Evolutionary conservation across 495 filamentous ascomycete species (phyloP).

Genomic region (Penicillium fimorum): DNA sequence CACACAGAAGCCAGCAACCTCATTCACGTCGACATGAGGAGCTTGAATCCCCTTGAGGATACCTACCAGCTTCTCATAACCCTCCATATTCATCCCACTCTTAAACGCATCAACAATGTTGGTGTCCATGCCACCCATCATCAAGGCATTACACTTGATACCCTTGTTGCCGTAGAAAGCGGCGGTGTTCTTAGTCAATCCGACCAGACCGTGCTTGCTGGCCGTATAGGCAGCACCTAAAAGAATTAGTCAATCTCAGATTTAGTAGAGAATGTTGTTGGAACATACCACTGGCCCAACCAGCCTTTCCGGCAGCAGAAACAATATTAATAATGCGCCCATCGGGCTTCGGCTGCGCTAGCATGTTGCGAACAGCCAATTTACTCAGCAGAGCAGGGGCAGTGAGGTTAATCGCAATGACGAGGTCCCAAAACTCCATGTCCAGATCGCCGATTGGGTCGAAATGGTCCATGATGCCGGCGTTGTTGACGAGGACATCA

Average conservation of each 20-base stretch:
- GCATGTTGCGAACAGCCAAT: slow-evolving; percentile 50
- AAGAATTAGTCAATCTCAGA: slow-evolving; percentile 19
- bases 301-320: slow-evolving; percentile 36
- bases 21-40: slow-evolving; percentile 38
- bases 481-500: slow-evolving; percentile 46
- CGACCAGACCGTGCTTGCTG: slow-evolving; percentile 43
- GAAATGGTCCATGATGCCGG: slow-evolving; percentile 56
- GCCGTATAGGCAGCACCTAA: slow-evolving; percentile 54
- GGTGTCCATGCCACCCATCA: slow-evolving; percentile 55
- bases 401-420: slow-evolving; percentile 59
- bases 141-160: slow-evolving; percentile 55
- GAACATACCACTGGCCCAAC: slow-evolving; percentile 34
- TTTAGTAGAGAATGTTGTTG: background rate
- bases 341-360: slow-evolving; percentile 26
- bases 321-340: slow-evolving; percentile 41
- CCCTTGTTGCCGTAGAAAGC: slow-evolving; percentile 56
- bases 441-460: slow-evolving; percentile 52
- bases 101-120: slow-evolving; percentile 54
- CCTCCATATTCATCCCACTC: slow-evolving; percentile 45
- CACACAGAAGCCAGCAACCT: slow-evolving; percentile 34
- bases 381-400: slow-evolving; percentile 55
- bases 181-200: slow-evolving; percentile 63
- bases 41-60: slow-evolving; percentile 27
- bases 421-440: slow-evolving; percentile 53
- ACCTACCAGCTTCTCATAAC: slow-evolving; percentile 34